Evolutionary conservation across 768 basidiomycete genomes (phyloP).

Genomic region (Galerina marginata): DNA sequence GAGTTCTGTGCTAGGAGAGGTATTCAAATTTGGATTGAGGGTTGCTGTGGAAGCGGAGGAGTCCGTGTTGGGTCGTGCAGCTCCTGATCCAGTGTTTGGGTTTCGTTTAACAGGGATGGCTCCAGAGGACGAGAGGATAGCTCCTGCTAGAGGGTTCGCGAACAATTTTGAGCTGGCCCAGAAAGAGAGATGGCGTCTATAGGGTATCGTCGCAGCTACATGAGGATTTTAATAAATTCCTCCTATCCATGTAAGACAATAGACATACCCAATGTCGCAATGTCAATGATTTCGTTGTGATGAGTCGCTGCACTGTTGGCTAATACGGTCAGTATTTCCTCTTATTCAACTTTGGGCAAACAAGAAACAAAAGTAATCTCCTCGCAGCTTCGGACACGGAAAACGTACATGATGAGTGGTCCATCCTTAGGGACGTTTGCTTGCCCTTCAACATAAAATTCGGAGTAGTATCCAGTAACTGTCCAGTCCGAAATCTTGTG

Average conservation of each 20-base stretch:
- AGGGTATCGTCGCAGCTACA: conserved; percentile 60
- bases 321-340: neutral
- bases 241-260: neutral
- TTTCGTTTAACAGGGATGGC: conserved; percentile 77
- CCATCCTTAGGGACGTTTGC: conserved; percentile 63
- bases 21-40: neutral
- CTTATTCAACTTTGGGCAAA: neutral
- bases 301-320: conserved; percentile 58
- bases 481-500: conserved; percentile 67
- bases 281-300: conserved; percentile 74
- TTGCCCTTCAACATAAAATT: conserved; percentile 59
- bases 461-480: conserved; percentile 63
- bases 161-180: conserved; percentile 81
- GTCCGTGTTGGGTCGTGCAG: neutral
- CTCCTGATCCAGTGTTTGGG: conserved; percentile 45
- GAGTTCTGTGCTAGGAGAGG: conserved; percentile 5
- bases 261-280: conserved; percentile 46
- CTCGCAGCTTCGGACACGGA: conserved; percentile 17
- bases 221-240: neutral
- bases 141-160: conserved; percentile 54
- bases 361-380: neutral
- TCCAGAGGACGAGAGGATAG: conserved; percentile 63
- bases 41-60: conserved; percentile 3
- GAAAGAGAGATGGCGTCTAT: conserved; percentile 60
- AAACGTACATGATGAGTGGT: conserved; percentile 59